A percentile compares a stretch with the other conserved stretches of the same genome.
These are phyloP conservation scores for Pythium sp. DNA, from an alignment of 352 stramenopile species.

Conservation along the genomic window DNA sequence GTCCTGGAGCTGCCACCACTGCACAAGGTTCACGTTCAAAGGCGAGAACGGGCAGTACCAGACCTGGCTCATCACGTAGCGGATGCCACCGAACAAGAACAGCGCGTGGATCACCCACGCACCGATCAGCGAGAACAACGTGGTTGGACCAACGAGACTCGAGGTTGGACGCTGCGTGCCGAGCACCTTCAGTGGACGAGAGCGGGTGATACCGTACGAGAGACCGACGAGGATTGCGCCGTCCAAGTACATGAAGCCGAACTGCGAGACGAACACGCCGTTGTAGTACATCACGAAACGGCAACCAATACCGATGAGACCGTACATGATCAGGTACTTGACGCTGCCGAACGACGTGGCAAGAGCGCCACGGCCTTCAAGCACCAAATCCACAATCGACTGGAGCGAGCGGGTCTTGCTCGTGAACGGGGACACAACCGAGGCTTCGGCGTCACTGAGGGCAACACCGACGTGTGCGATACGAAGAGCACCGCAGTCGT, in stretches of 20 bases:
- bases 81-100: constrained; percentile 66
- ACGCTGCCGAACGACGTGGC: constrained; percentile 79
- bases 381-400: constrained; percentile 77
- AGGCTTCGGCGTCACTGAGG: constrained; percentile 87
- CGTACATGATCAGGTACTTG: constrained; percentile 90
- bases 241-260: constrained; percentile 82
- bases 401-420: constrained; percentile 71
- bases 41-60: constrained; percentile 78
- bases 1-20: constrained; percentile 76
- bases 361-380: constrained; percentile 77
- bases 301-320: constrained; percentile 77
- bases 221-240: constrained; percentile 76
- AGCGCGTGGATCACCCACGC: constrained; percentile 65
- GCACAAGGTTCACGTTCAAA: constrained; percentile 58
- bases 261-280: constrained; percentile 84
- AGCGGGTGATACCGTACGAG: constrained; percentile 77
- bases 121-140: constrained; percentile 58
- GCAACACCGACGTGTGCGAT: constrained; percentile 90
- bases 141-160: constrained; percentile 77
- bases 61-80: constrained; percentile 46
- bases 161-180: constrained; percentile 74
- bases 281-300: constrained; percentile 88
- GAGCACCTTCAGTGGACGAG: constrained; percentile 52
- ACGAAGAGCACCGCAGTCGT: constrained; percentile 90
- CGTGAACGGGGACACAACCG: constrained; percentile 88